Conservation (phyloP, 2,329 filamentous ascomycete species). For the Pezicula radicicola region DNA sequence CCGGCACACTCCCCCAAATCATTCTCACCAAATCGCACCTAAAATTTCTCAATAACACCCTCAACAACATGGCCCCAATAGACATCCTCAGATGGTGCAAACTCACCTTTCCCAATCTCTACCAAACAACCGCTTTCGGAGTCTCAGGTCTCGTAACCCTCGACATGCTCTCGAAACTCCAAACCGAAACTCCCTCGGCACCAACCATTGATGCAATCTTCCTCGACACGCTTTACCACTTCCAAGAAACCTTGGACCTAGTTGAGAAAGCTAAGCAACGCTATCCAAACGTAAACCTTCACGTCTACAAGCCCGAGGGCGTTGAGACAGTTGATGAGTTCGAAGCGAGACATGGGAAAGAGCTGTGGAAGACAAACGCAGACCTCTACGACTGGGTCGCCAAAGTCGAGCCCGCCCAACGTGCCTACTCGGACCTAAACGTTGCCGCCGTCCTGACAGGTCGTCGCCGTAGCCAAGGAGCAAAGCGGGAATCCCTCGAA, state of each 20-base stretch:
- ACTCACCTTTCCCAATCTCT: slow-evolving; percentile 84
- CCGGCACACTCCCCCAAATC: slow-evolving; percentile 67
- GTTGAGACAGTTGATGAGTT: slow-evolving; percentile 73
- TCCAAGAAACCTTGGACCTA: slow-evolving; percentile 71
- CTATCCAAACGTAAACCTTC: slow-evolving; percentile 78
- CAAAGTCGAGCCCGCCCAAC: slow-evolving; percentile 94
- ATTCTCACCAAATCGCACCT: slow-evolving; percentile 86
- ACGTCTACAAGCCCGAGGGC: slow-evolving; percentile 85
- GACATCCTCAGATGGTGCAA: slow-evolving; percentile 93
- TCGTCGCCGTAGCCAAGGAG: slow-evolving; percentile 86
- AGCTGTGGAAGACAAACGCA: slow-evolving; percentile 79
- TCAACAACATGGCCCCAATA: slow-evolving; percentile 84
- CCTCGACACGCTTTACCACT: slow-evolving; percentile 82
- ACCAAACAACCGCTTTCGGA: slow-evolving; percentile 81
- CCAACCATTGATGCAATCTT: slow-evolving; percentile 68
- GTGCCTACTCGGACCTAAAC: slow-evolving; percentile 82
- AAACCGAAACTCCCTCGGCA: slow-evolving; percentile 57
- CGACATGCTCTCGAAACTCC: slow-evolving; percentile 80
- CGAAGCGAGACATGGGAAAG: slow-evolving; percentile 74
- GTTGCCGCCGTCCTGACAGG: slow-evolving; percentile 92
- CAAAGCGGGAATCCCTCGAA: slow-evolving; percentile 83
- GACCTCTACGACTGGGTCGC: slow-evolving; percentile 95
- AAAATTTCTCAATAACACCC: slow-evolving; percentile 83
- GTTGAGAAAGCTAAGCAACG: slow-evolving; percentile 70
- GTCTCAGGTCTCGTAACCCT: slow-evolving; percentile 78